Base-by-base conservation (phyloP, 352 stramenopile species). In the Phytophthora uliginosa region DNA sequence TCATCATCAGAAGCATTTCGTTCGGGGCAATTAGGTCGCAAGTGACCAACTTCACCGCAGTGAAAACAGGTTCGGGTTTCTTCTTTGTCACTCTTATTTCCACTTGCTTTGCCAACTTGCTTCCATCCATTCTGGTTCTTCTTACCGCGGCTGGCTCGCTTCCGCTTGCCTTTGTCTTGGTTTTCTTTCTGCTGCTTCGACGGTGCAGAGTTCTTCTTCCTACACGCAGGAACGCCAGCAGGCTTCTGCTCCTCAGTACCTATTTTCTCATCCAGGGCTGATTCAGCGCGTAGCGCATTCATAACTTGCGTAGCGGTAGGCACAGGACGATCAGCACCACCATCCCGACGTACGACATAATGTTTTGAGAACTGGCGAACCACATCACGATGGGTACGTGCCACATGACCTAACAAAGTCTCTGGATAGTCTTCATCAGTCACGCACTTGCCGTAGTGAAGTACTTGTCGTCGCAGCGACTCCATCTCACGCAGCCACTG, bases 291-390 rank as follows among this genome's bases (percentile, higher is more conserved):
- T 15, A 42, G 12, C 34, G 34, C 34, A 42, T 42, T 42, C 3
- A 10, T 42, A 10, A 42, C 34, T 42, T 42, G 34, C 9, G 34
- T 42, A 18, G 50, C 47, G 36, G 38, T 63, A 26, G 58, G 58
- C 0, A 59, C 40, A 18, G 36, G 34, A 15, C 12, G 12, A 10
- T 42, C 12, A 3, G 2, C 26, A 28, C 26, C 26, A 28, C 26
- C 26, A 28, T 28, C 12, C 34, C 6, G 12, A 13, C 55, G 36
- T 6, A 73, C 66, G 34, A 59, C 42, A 28, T 68, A 73, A 31
- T 73, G 58, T 28, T 59, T 63, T 1, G 57, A 63, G 17, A 63
- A 63, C 24, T 67, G 57, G 1, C 57, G 51, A 10, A 66, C 40
- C 13, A 67, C 38, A 54, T 67, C 66, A 12, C 28, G 50, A 63